phyloP scores from a whole-genome alignment of 1,139 yeast species.

The Pichia sp. region DNA sequence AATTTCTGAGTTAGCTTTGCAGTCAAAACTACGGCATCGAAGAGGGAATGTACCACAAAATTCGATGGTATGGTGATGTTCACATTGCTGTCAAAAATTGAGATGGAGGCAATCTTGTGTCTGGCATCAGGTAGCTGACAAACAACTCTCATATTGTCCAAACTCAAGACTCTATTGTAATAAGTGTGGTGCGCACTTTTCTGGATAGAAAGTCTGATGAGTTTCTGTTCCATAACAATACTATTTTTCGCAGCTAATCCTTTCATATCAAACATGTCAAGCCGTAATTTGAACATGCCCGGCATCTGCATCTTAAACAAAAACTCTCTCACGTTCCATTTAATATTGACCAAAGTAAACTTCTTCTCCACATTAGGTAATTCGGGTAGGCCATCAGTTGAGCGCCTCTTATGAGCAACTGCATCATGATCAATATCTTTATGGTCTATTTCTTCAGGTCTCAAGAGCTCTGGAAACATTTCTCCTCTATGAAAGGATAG shows the following conservation, averaged over 20 bases:
- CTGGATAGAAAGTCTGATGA: slow-evolving; percentile 44
- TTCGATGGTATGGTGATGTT: slow-evolving; percentile 39
- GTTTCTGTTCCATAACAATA: slow-evolving; percentile 27
- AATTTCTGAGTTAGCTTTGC: slow-evolving; percentile 51
- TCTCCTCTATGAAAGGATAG: slow-evolving; percentile 31
- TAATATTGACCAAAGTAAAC: slow-evolving; percentile 19
- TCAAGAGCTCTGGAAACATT: not conserved
- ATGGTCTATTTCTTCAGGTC: not conserved
- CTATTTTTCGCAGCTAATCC: slow-evolving; percentile 22
- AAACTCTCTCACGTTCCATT: slow-evolving; percentile 25
- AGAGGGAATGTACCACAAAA: slow-evolving; percentile 51
- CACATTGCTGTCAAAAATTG: slow-evolving; percentile 38
- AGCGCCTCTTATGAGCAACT: slow-evolving; percentile 18
- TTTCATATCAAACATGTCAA: slow-evolving; percentile 35
- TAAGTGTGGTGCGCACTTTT: slow-evolving; percentile 1
- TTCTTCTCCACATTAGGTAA: not conserved
- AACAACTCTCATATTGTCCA: slow-evolving; percentile 15
- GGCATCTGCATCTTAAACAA: slow-evolving; percentile 32
- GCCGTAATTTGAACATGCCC: slow-evolving; percentile 40
- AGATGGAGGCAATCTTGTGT: slow-evolving; percentile 22
- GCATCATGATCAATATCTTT: not conserved
- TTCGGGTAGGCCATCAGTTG: no score
- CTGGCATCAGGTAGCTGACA: slow-evolving; percentile 20
- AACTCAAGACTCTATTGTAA: slow-evolving; percentile 8
- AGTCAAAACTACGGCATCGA: slow-evolving; percentile 54